Evolutionary conservation across 306 rosid species (phyloP).

Genomic region (Arachis stenosperma): DNA sequence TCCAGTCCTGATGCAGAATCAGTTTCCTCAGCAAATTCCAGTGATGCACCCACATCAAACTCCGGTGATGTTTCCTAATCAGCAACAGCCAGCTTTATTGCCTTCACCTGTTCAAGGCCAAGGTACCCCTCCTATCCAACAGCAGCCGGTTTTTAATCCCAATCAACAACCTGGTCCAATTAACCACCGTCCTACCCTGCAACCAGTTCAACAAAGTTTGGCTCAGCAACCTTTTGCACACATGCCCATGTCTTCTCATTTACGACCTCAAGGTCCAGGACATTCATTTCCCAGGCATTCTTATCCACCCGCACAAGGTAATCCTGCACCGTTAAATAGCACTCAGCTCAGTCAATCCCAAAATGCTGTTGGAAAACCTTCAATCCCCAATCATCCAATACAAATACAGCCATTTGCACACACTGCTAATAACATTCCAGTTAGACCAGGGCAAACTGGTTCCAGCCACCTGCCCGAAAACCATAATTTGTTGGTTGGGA

Average conservation of each 20-base stretch:
- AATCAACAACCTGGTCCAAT: slow-evolving; percentile 69
- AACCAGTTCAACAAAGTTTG: slow-evolving; percentile 56
- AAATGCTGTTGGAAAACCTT: slow-evolving; percentile 64
- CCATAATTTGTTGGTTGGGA: slow-evolving; percentile 54
- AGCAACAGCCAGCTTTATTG: slow-evolving; percentile 61
- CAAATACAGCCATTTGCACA: slow-evolving; percentile 62
- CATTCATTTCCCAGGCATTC: slow-evolving; percentile 60
- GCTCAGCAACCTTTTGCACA: slow-evolving; percentile 63
- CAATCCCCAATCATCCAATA: slow-evolving; percentile 57
- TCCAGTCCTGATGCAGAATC: slow-evolving; percentile 60
- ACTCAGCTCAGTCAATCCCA: slow-evolving; percentile 57
- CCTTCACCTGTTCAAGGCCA: slow-evolving; percentile 72
- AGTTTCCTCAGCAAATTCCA: slow-evolving; percentile 67
- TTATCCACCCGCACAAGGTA: slow-evolving; percentile 56
- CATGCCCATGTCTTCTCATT: slow-evolving; percentile 53
- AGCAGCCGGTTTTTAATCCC: slow-evolving; percentile 52
- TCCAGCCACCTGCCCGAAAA: slow-evolving; percentile 48
- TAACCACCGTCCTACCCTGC: slow-evolving; percentile 64
- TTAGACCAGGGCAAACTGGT: slow-evolving; percentile 59
- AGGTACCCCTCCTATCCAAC: slow-evolving; percentile 56
- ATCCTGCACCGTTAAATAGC: slow-evolving; percentile 51
- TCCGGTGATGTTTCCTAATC: slow-evolving; percentile 62
- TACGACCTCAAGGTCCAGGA: slow-evolving; percentile 63
- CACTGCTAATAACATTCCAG: slow-evolving; percentile 49
- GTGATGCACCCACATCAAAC: slow-evolving; percentile 64